Conservation (phyloP, 2,329 filamentous ascomycete genomes). For the Elsinoe arachidis region DNA sequence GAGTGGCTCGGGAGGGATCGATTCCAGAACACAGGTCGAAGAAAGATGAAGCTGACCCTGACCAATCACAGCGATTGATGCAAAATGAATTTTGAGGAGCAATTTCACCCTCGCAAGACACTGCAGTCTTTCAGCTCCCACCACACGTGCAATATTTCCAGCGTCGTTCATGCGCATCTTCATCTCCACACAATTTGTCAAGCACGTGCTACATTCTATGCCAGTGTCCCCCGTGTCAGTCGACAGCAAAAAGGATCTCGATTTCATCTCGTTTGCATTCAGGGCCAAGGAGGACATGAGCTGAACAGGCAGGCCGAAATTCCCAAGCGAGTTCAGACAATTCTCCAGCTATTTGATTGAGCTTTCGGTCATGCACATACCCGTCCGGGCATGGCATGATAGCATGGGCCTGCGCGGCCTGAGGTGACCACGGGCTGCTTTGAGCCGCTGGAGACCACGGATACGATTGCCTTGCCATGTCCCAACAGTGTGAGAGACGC, state of each 20-base stretch:
- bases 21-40: slow-evolving; percentile 5
- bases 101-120: background rate
- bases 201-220: background rate
- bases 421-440: background rate
- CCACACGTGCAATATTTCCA: background rate
- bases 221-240: background rate
- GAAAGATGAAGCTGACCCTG: background rate
- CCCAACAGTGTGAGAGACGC: slow-evolving; percentile 1
- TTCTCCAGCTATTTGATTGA: background rate
- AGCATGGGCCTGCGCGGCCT: background rate
- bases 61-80: slow-evolving; percentile 2
- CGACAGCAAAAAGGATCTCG: slow-evolving; percentile 1
- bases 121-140: background rate
- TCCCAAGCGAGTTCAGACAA: background rate
- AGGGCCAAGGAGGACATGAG: background rate
- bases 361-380: background rate
- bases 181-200: slow-evolving; percentile 10
- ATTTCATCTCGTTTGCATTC: background rate
- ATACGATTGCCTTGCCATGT: background rate
- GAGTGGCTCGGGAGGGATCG: background rate
- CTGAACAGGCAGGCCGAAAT: background rate
- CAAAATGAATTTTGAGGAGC: background rate
- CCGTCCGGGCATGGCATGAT: background rate
- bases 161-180: background rate
- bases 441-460: background rate